A percentile compares a stretch with the other conserved stretches of the same genome.
phyloP scores from a whole-genome alignment of 2,329 filamentous ascomycete genomes.

The Chaetothyriales sp. region DNA sequence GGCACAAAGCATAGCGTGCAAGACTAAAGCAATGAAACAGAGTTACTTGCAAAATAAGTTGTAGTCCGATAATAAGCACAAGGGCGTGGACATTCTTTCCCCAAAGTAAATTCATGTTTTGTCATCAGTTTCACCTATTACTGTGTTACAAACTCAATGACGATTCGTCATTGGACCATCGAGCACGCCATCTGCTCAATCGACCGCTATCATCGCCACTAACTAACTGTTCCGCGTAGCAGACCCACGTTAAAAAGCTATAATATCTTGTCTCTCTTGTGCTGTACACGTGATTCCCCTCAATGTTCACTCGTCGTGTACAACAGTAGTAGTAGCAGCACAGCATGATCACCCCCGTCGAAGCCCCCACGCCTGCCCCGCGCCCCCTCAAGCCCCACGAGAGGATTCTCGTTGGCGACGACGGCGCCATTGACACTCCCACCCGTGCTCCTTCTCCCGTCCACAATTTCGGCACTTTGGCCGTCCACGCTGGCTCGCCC shows the following conservation, averaged over 20 bases:
- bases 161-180: too few species aligned
- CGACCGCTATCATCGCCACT: too few species aligned
- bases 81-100: too few species aligned
- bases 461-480: slow-evolving; percentile 78
- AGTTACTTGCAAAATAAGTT: too few species aligned
- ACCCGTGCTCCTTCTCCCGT: slow-evolving; percentile 59
- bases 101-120: too few species aligned
- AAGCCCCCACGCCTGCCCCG: slow-evolving; percentile 3
- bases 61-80: too few species aligned
- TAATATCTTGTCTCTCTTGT: background rate
- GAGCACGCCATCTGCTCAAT: too few species aligned
- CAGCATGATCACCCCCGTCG: background rate
- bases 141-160: too few species aligned
- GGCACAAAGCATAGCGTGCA: too few species aligned
- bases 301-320: background rate
- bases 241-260: background rate
- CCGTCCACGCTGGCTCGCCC: slow-evolving; percentile 83
- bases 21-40: too few species aligned
- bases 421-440: slow-evolving; percentile 56
- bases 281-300: background rate
- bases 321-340: background rate
- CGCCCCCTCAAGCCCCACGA: slow-evolving; percentile 15
- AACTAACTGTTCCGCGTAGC: background rate
- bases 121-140: too few species aligned
- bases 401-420: slow-evolving; percentile 22